Evolutionary conservation across 306 rosid genomes (phyloP).

Genomic region (Quercus ilex): DNA sequence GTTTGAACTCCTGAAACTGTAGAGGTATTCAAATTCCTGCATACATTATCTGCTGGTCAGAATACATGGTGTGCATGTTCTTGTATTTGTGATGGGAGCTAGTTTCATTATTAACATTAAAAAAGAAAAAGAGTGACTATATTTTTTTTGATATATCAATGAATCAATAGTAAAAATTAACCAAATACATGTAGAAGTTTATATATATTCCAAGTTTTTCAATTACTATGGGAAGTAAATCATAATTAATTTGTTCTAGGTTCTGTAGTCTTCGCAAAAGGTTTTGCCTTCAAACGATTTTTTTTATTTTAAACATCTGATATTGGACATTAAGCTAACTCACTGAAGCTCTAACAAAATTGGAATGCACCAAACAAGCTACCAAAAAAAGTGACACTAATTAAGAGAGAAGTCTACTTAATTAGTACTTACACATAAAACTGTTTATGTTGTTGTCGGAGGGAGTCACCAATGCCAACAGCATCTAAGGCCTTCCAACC

Average conservation of each 20-base stretch:
- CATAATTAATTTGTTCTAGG: no score
- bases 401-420: neutral
- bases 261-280: no score
- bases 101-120: neutral
- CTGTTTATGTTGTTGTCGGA: conserved; percentile 42
- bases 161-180: neutral
- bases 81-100: neutral
- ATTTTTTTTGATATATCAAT: neutral
- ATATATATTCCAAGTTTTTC: neutral
- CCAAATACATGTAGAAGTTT: neutral
- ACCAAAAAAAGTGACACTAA: neutral
- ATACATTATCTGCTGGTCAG: neutral
- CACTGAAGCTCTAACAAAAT: neutral
- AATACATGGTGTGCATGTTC: neutral
- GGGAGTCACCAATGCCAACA: conserved; percentile 45
- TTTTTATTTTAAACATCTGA: neutral
- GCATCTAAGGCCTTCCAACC: conserved; percentile 83
- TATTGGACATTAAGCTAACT: neutral
- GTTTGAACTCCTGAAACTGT: conserved; percentile 45
- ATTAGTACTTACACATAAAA: conserved; percentile 27
- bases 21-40: conserved; percentile 47
- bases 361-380: neutral
- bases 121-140: neutral
- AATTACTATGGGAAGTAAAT: neutral
- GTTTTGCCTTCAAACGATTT: no score